Conservation (phyloP, 345 rosid species). For the Eucalyptus curtisii region DNA sequence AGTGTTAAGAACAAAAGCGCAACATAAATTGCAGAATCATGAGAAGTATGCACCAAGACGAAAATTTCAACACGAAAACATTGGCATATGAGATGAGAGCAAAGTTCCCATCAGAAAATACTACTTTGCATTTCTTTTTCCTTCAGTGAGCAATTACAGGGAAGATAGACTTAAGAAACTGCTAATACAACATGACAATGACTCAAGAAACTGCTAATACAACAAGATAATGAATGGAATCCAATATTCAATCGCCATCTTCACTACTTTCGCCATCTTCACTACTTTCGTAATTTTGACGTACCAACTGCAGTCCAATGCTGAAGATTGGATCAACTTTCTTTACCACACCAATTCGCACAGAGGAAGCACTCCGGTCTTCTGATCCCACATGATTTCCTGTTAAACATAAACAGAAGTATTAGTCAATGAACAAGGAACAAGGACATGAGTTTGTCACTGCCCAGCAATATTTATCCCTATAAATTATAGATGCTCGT, state of each 20-base stretch:
- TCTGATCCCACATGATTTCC: no score
- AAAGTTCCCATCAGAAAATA: neutral
- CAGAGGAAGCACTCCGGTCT: neutral
- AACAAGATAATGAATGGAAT: no score
- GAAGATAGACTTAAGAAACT: neutral
- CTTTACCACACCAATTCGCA: constrained; percentile 35
- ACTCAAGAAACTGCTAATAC: no score
- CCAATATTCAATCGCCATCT: neutral
- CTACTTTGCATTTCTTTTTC: neutral
- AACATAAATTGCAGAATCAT: neutral
- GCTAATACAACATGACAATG: neutral
- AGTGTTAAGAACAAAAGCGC: neutral
- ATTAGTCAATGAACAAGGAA: neutral
- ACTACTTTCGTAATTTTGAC: constrained; percentile 50
- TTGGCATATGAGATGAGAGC: neutral
- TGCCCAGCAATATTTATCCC: neutral
- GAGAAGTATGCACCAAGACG: neutral
- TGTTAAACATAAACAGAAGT: no score
- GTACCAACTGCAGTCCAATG: constrained; percentile 33
- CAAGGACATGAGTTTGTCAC: neutral
- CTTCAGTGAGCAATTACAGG: neutral
- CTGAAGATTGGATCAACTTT: constrained; percentile 19
- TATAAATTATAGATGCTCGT: no score
- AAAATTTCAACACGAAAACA: neutral
- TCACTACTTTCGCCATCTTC: no score